phyloP scores from a whole-genome alignment of 2,329 filamentous ascomycete genomes.

The Aspergillus tamarii region DNA sequence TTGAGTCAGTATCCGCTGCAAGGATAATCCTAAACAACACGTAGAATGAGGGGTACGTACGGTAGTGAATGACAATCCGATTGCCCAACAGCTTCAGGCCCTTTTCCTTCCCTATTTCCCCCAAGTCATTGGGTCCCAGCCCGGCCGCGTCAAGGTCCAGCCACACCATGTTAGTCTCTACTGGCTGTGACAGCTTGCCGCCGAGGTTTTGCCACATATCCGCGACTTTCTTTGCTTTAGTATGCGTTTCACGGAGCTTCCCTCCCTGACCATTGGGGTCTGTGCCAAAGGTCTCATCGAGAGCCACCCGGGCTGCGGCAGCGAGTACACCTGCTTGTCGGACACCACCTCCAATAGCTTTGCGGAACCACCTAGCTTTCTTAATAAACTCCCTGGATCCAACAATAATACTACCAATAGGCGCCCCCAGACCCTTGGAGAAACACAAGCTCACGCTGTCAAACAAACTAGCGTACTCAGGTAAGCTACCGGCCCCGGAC shows the following conservation, averaged over 20 bases:
- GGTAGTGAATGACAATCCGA: slow-evolving; percentile 71
- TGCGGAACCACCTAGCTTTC: slow-evolving; percentile 74
- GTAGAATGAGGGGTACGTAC: slow-evolving; percentile 32
- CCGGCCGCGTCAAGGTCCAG: slow-evolving; percentile 69
- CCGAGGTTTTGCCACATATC: slow-evolving; percentile 70
- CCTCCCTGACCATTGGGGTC: slow-evolving; percentile 63
- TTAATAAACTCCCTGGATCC: slow-evolving; percentile 62
- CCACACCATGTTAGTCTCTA: slow-evolving; percentile 94
- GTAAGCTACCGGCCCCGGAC: slow-evolving; percentile 67
- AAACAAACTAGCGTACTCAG: slow-evolving; percentile 69
- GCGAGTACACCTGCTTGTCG: slow-evolving; percentile 77
- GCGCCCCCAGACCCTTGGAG: slow-evolving; percentile 80
- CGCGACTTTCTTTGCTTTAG: slow-evolving; percentile 64
- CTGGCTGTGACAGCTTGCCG: slow-evolving; percentile 68
- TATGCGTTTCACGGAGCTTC: slow-evolving; percentile 63
- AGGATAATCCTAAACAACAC: not conserved
- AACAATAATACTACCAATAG: slow-evolving; percentile 75
- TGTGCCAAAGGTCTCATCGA: slow-evolving; percentile 75
- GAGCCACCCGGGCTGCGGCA: slow-evolving; percentile 73
- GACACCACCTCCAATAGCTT: slow-evolving; percentile 78
- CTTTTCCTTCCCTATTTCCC: slow-evolving; percentile 58
- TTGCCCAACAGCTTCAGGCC: slow-evolving; percentile 61
- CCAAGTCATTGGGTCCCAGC: slow-evolving; percentile 56
- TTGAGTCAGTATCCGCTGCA: slow-evolving; percentile 26
- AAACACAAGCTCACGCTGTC: slow-evolving; percentile 80